These are phyloP conservation scores for Lachnellula subtilissima DNA, from an alignment of 2,329 filamentous ascomycete species.

Conservation along the genomic window DNA sequence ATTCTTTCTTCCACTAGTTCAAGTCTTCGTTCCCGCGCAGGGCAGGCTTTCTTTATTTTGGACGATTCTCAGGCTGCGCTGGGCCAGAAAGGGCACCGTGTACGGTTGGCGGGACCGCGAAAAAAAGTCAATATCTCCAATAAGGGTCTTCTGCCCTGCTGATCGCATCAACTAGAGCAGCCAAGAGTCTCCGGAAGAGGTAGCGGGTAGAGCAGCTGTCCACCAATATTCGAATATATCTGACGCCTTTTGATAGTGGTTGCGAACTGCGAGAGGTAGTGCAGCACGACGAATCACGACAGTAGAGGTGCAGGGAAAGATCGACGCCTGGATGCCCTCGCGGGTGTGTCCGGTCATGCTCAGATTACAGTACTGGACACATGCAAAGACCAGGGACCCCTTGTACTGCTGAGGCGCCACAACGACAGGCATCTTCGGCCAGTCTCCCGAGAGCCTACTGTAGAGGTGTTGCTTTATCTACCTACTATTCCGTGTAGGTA, in stretches of 20 bases:
- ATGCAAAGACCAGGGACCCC: conserved; percentile 4
- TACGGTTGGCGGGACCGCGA: background rate
- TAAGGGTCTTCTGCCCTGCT: background rate
- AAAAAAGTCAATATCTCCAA: background rate
- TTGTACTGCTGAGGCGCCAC: background rate
- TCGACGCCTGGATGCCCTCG: conserved; percentile 21
- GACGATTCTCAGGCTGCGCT: background rate
- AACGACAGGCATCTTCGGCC: conserved; percentile 12
- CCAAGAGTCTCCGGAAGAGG: background rate
- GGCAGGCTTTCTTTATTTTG: background rate
- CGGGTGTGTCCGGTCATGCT: conserved; percentile 24
- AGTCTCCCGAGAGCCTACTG: conserved; percentile 3
- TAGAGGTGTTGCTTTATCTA: background rate
- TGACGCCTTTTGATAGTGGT: conserved; percentile 7
- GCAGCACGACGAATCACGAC: conserved; percentile 18
- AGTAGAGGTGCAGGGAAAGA: conserved; percentile 15
- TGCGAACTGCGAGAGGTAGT: conserved; percentile 4
- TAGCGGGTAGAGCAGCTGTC: conserved; percentile 1
- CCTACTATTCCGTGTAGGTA: background rate
- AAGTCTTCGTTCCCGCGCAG: too few relatives aligned
- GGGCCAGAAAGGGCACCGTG: background rate
- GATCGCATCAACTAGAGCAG: conserved; percentile 1
- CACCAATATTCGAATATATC: conserved; percentile 15
- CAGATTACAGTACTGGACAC: conserved; percentile 3
- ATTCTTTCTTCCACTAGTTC: background rate